Conservation (phyloP, 805 yeast species). For the Yamadazyma endophytica region DNA sequence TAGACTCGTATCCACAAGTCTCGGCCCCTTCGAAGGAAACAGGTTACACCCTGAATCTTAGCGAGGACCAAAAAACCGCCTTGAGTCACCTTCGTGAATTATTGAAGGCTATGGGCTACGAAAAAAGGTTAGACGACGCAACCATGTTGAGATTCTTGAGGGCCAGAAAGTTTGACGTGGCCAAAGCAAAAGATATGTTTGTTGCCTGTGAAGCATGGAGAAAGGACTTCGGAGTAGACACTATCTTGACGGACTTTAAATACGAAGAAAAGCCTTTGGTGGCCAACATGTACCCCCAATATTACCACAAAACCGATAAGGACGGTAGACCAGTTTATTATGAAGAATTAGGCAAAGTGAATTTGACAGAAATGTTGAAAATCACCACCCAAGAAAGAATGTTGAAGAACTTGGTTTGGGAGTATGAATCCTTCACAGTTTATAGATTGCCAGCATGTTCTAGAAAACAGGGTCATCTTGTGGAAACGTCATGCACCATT, state of each 20-base stretch:
- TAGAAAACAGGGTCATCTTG: conserved; percentile 67
- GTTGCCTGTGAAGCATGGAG: conserved; percentile 90
- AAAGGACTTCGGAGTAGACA: conserved; percentile 76
- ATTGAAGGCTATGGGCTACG: conserved; percentile 63
- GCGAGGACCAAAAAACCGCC: conserved; percentile 59
- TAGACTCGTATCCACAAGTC: conserved; percentile 63
- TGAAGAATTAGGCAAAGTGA: conserved; percentile 90
- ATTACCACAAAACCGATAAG: conserved; percentile 92
- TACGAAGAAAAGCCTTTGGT: conserved; percentile 87
- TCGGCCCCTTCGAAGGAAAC: conserved; percentile 61
- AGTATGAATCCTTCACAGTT: conserved; percentile 82
- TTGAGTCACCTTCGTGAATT: conserved; percentile 55
- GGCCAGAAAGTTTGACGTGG: conserved; percentile 89
- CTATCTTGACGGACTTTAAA: conserved; percentile 79
- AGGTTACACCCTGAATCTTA: conserved; percentile 79
- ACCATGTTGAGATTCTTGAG: conserved; percentile 79
- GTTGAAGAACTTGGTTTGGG: conserved; percentile 95
- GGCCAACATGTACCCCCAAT: conserved; percentile 88
- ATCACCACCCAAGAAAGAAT: conserved; percentile 93
- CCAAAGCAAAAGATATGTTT: conserved; percentile 76
- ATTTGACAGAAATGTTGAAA: conserved; percentile 85
- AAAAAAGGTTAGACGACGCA: conserved; percentile 82
- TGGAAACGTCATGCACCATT: conserved; percentile 95
- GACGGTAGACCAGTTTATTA: conserved; percentile 95
- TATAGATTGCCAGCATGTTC: conserved; percentile 93